Percentiles rank a stretch among this genome's conserved stretches.
phyloP scores from a whole-genome alignment of 352 stramenopile species.

The Pythium aristosporum region DNA sequence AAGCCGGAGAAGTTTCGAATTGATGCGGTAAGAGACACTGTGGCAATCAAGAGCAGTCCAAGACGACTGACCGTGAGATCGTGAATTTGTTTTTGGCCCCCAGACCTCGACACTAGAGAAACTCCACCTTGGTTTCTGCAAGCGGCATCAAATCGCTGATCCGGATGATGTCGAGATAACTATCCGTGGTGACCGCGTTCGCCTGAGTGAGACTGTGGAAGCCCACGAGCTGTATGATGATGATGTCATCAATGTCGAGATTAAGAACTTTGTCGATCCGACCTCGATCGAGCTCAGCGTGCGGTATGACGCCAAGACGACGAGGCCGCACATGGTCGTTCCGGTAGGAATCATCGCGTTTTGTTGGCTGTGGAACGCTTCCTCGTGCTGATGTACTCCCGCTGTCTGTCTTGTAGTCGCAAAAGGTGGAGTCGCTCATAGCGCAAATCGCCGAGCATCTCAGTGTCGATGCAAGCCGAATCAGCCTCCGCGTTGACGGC shows the following conservation, averaged over 20 bases:
- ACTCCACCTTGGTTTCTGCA: constrained; percentile 62
- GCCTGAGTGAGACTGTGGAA: constrained; percentile 43
- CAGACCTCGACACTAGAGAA: constrained; percentile 59
- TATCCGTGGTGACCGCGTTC: constrained; percentile 40
- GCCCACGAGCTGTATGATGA: constrained; percentile 51
- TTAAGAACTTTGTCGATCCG: constrained; percentile 38
- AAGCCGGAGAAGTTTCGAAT: constrained; percentile 70
- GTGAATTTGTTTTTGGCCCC: too few relatives aligned
- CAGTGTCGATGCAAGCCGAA: constrained; percentile 20
- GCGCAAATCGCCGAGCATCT: constrained; percentile 31
- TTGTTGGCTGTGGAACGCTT: neutral
- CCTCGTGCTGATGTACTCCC: neutral
- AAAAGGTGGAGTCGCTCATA: constrained; percentile 46
- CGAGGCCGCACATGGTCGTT: constrained; percentile 36
- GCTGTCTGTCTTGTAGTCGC: constrained; percentile 27
- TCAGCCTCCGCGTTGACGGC: constrained; percentile 53
- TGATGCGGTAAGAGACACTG: constrained; percentile 40
- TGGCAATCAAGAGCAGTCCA: too few relatives aligned
- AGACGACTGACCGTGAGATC: too few relatives aligned
- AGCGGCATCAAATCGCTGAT: constrained; percentile 49
- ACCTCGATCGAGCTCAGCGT: constrained; percentile 42
- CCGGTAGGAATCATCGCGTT: constrained; percentile 25
- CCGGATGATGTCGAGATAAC: constrained; percentile 54
- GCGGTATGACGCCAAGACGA: constrained; percentile 41
- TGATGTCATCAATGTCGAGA: constrained; percentile 63